Evolutionary conservation across 1,284 basidiomycete species (phyloP), one percentile per base, ranked within the genome.

Genomic region (Inonotus hispidus): DNA sequence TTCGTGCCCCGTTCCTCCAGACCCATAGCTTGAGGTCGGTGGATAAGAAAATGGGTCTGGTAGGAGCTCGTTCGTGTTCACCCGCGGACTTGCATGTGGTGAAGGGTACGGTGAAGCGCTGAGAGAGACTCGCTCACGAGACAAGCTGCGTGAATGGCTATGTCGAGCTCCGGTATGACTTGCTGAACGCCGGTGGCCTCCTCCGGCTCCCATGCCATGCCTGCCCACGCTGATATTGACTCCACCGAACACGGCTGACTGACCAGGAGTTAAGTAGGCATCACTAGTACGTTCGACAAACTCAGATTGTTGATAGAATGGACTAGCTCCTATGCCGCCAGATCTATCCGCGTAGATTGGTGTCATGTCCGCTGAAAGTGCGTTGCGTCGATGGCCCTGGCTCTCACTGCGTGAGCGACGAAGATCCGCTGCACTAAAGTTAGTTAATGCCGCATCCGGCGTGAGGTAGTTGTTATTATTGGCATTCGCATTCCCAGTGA

Each of bases 361-460:
- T 58, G 64, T 65, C 61, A 64, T 64, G 37, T 61, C 63, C 21
- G 59, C 59, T 3, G 63, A 63, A n/a, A 63, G 50, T 5, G 62
- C 62, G 32, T 63, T 63, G 46, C 62, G 58, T 54, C 69, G 70
- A 62, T 84, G 82, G 37, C 76, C 70, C 61, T 87, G 85, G 6
- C 82, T 85, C 61, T 87, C 86, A 6, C 82, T 85, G 67, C 81
- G 82, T 58, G 74, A 70, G 19, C 82, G 77, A 43, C 82, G 79
- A 23, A 83, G 63, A 29, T 67, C 64, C 43, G 67, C 56, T 16
- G 68, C 70, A 16, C 65, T 59, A 4, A 38, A 14, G 27, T 46
- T 46, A 4, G 32, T 32, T 46, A 35, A 3, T 6, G 49, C 56
- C 21, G 38, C 49, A 56, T 81, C 82, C 6, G 83, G 78, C 0